Evolutionary conservation across 306 rosid species (phyloP).

Genomic region (Cercis canadensis): DNA sequence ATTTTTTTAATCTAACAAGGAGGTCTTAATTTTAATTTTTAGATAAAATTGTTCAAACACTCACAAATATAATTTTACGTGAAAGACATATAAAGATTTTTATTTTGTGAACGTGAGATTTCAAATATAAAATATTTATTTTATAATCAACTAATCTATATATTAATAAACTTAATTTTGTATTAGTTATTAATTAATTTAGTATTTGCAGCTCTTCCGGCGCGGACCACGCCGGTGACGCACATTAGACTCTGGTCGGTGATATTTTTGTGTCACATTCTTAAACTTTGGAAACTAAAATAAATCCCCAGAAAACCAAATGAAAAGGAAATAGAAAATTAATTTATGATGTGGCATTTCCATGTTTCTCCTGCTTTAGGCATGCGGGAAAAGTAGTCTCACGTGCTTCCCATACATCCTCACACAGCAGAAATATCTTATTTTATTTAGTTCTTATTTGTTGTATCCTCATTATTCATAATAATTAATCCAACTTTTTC

Average conservation of each 20-base stretch:
- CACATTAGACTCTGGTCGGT: conserved; percentile 42
- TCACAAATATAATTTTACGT: too few species aligned
- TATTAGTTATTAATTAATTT: neutral
- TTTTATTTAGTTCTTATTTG: conserved; percentile 2
- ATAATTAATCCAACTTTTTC: conserved; percentile 37
- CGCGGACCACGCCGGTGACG: conserved; percentile 46
- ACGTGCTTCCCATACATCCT: conserved; percentile 67
- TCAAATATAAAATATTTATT: too few species aligned
- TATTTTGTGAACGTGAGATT: too few species aligned
- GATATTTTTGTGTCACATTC: conserved; percentile 12
- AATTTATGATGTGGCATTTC: conserved; percentile 39
- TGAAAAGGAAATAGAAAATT: neutral
- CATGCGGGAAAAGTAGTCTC: conserved; percentile 87
- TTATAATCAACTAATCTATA: too few species aligned
- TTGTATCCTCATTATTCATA: conserved; percentile 24
- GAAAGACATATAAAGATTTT: too few species aligned
- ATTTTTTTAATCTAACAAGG: too few species aligned
- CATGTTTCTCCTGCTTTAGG: conserved; percentile 60
- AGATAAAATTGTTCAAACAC: too few species aligned
- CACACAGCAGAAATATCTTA: conserved; percentile 2
- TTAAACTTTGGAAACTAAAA: neutral
- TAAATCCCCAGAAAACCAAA: neutral
- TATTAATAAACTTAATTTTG: too few species aligned
- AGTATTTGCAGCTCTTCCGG: conserved; percentile 22
- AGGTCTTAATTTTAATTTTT: too few species aligned